Percentiles rank a stretch among this genome's conserved stretches.
phyloP scores from a whole-genome alignment of 129 eudicot genomes.

The Logfia minima region DNA sequence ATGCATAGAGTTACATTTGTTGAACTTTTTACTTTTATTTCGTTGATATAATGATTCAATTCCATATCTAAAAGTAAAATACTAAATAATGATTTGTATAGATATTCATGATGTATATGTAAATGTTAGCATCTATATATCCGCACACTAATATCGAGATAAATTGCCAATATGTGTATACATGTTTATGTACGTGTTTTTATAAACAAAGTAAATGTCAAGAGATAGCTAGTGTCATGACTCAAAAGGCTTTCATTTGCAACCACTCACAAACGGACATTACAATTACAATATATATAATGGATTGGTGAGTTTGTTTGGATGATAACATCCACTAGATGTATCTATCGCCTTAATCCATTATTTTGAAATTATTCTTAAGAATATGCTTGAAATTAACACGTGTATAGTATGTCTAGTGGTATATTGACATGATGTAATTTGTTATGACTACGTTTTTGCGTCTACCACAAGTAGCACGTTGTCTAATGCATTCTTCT shows the following conservation, averaged over 20 bases:
- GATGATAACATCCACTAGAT: constrained; percentile 16
- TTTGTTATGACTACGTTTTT: too few relatives aligned
- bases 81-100: too few relatives aligned
- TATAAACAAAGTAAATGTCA: background rate
- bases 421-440: too few relatives aligned
- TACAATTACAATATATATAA: background rate
- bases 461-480: too few relatives aligned
- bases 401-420: too few relatives aligned
- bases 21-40: too few relatives aligned
- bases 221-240: background rate
- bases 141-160: constrained; percentile 1
- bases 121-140: background rate
- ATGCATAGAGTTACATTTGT: too few relatives aligned
- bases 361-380: background rate
- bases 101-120: too few relatives aligned
- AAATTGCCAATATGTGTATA: background rate
- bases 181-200: background rate
- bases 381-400: background rate
- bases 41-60: too few relatives aligned
- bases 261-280: constrained; percentile 2
- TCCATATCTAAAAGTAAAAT: too few relatives aligned
- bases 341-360: background rate
- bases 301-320: constrained; percentile 22
- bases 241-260: constrained; percentile 20
- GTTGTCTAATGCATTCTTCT: too few relatives aligned